Conservation (phyloP, 257 asterid species). For the Plectranthus barbatus region DNA sequence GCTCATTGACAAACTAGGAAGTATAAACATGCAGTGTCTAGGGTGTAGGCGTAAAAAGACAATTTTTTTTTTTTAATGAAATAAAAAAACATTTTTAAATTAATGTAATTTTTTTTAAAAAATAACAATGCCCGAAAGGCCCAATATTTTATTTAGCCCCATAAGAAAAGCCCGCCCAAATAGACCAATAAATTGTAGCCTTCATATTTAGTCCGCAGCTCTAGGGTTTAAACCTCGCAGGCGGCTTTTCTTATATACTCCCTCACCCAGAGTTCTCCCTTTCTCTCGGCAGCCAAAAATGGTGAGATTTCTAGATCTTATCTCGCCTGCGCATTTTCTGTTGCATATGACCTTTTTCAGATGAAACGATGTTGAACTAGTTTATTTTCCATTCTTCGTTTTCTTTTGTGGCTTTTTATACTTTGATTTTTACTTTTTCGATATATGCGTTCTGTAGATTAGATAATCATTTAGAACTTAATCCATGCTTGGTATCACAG, state of each 20-base stretch:
- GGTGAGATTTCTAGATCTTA: conserved; percentile 13
- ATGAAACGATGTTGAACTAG: neutral
- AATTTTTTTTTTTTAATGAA: no score
- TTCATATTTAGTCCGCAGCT: neutral
- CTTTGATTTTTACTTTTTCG: neutral
- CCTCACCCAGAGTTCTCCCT: neutral
- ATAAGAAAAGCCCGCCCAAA: neutral
- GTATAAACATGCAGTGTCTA: no score
- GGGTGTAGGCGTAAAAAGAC: no score
- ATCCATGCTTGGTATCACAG: neutral
- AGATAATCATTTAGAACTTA: neutral
- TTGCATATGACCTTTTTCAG: neutral
- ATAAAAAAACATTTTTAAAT: no score
- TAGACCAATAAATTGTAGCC: neutral
- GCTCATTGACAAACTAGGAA: no score
- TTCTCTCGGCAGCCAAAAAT: neutral
- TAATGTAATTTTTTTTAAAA: no score
- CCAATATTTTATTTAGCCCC: no score
- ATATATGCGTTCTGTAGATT: neutral
- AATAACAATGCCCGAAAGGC: no score
- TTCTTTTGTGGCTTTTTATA: neutral
- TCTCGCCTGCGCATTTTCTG: neutral
- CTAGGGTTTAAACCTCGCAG: conserved; percentile 25
- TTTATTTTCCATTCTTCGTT: neutral
- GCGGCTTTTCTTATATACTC: neutral